phyloP scores from a whole-genome alignment of 495 filamentous ascomycete species.

The Xanthoparmelia taractica region DNA sequence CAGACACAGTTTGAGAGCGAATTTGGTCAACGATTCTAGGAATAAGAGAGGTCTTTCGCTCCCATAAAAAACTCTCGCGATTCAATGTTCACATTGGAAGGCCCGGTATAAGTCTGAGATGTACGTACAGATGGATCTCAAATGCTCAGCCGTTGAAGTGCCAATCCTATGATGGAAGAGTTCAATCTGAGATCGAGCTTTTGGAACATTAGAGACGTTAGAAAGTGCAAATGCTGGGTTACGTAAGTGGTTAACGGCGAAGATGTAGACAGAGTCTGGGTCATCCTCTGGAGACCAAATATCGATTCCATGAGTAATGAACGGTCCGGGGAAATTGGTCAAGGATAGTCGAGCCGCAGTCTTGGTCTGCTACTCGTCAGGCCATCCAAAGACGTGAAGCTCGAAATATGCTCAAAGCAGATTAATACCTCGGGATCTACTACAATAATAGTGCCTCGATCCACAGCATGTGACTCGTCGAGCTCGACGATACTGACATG shows the following conservation, averaged over 20 bases:
- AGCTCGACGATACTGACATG: constrained; percentile 32
- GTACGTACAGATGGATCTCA: constrained; percentile 34
- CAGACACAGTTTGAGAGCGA: no score
- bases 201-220: constrained; percentile 18
- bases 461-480: constrained; percentile 28
- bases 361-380: constrained; percentile 37
- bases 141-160: constrained; percentile 31
- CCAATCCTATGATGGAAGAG: constrained; percentile 48
- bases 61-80: no score
- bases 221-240: constrained; percentile 35
- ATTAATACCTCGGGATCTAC: constrained; percentile 44
- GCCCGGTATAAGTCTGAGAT: no score
- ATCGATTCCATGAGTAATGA: constrained; percentile 55
- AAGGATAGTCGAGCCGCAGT: constrained; percentile 41
- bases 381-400: neutral
- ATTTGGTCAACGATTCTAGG: no score
- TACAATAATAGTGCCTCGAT: constrained; percentile 45
- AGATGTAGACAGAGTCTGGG: constrained; percentile 48
- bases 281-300: constrained; percentile 42
- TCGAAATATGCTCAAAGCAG: neutral
- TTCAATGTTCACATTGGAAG: no score
- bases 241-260: constrained; percentile 51
- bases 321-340: constrained; percentile 45
- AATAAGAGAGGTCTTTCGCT: no score
- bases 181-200: constrained; percentile 48